Evolutionary conservation across 495 filamentous ascomycete species (phyloP).

Genomic region (Parathielavia appendiculata): DNA sequence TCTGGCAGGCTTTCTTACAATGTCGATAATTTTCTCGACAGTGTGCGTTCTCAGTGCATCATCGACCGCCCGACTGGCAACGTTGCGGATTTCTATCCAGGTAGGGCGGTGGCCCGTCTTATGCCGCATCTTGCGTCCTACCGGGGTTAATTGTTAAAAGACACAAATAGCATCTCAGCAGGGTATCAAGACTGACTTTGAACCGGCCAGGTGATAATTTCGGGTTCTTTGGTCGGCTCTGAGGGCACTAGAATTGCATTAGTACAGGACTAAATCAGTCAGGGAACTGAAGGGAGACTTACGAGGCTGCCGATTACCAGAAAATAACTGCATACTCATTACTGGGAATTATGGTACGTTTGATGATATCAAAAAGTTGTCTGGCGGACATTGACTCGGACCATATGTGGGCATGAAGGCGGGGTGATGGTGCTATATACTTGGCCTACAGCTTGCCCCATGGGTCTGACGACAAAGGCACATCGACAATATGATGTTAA

Average conservation of each 20-base stretch:
- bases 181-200: not conserved
- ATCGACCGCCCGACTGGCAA: not conserved
- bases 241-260: not conserved
- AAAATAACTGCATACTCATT: no score
- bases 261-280: no score
- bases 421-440: no score
- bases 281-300: no score
- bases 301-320: no score
- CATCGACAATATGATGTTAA: not conserved
- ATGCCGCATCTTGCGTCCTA: slow-evolving; percentile 3
- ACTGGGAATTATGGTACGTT: no score
- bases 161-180: not conserved
- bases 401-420: no score
- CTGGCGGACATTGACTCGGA: no score
- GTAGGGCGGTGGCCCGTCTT: not conserved
- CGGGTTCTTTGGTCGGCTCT: not conserved
- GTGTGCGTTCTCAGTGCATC: not conserved
- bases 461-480: no score
- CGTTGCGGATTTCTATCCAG: not conserved
- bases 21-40: not conserved
- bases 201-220: slow-evolving; percentile 5
- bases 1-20: not conserved
- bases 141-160: no score
- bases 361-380: no score
- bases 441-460: no score